Conservation (phyloP, 768 basidiomycete genomes). For the Pisolithus albus region DNA sequence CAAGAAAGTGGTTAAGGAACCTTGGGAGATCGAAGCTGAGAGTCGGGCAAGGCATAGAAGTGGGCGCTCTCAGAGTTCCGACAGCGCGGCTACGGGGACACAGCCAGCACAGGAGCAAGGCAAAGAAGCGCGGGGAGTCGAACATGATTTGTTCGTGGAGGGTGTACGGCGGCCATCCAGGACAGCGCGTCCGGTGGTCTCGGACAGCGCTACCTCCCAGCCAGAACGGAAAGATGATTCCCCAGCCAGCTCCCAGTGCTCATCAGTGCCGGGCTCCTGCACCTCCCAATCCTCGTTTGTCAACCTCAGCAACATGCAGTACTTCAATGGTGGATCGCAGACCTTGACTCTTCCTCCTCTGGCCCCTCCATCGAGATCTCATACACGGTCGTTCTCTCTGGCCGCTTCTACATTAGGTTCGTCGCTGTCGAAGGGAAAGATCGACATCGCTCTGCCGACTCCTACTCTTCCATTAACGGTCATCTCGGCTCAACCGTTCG, state of each 20-base stretch:
- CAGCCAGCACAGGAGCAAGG: constrained; percentile 25
- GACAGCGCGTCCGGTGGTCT: constrained; percentile 41
- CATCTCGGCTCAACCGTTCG: constrained; percentile 54
- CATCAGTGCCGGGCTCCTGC: constrained; percentile 21
- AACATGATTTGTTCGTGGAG: constrained; percentile 67
- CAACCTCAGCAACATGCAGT: constrained; percentile 47
- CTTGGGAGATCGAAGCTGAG: constrained; percentile 77
- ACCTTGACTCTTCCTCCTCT: constrained; percentile 63
- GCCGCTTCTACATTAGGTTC: constrained; percentile 22
- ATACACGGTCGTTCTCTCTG: constrained; percentile 58
- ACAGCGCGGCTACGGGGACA: neutral
- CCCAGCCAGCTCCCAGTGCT: constrained; percentile 17
- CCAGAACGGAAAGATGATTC: constrained; percentile 14
- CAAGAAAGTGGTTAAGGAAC: constrained; percentile 63
- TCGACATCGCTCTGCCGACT: constrained; percentile 52
- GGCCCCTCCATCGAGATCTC: constrained; percentile 42
- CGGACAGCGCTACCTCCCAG: constrained; percentile 9
- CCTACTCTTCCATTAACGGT: constrained; percentile 61
- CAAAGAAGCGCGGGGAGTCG: constrained; percentile 77
- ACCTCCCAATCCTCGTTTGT: constrained; percentile 19
- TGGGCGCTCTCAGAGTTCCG: constrained; percentile 25
- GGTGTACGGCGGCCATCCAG: constrained; percentile 62
- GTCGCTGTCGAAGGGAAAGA: constrained; percentile 11
- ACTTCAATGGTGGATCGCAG: constrained; percentile 48
- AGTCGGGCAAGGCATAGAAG: constrained; percentile 38